Evolutionary conservation across 805 yeast genomes (phyloP), one percentile per base, ranked within the genome.

Genomic region (Kuraishia hungarica): DNA sequence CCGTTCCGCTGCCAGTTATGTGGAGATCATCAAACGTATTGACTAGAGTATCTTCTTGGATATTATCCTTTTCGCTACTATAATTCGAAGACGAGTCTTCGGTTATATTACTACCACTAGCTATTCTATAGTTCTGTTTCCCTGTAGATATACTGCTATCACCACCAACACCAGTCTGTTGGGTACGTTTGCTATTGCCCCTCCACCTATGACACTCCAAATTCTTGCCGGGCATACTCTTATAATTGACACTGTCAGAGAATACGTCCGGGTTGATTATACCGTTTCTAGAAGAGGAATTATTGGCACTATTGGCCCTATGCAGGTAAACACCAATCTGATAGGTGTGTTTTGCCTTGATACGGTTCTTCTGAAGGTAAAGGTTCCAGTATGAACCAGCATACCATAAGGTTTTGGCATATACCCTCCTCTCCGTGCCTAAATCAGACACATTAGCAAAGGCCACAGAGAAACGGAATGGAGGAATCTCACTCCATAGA

Each of bases 311-410:
- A 49, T 67, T 69, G 1, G 82, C 82, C 48, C 85, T 63, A 58
- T 81, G 84, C 48, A 81, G 62, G 62, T 81, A 81, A 8, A 81
- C 84, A 6, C 85, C 85, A 62, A 81, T 73, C 57, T 81, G 84
- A 57, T 64, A 73, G 2, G 76, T 72, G 55, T 72, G 69, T 55
- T 73, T 73, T 50, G 68, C 66, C 22, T 70, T 68, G 46, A 75
- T 64, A 24, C 63, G 64, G 50, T 67, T 74, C 59, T 78, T 80
- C 56, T 81, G 84, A 35, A 80, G 67, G 61, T 81, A 81, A 8
- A 81, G 63, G 58, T 78, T 79, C 85, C 85, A 81, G 59, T 75
- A 78, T 11, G 84, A 79, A 0, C 85, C 85, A n/a, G 83, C 83
- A 60, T 80, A 80, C 83, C 84, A 80, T 39, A 79, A 68, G 0